Evolutionary conservation across 768 basidiomycete genomes (phyloP), one percentile per base, ranked within the genome.

Genomic region (Termitomyces sp.): DNA sequence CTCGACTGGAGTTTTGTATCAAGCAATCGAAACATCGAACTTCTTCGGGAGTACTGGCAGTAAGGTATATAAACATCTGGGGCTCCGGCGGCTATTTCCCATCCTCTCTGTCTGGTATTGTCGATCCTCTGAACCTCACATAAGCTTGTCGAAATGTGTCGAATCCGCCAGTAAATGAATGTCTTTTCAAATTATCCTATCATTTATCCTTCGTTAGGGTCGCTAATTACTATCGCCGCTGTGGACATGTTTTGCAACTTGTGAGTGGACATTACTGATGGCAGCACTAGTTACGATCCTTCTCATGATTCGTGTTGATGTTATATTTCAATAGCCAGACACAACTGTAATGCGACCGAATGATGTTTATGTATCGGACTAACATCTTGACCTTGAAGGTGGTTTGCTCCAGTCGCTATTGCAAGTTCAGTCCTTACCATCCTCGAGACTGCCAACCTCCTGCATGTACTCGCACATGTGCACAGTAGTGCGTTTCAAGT

Each of bases 381-480:
- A 35, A 49, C 4, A 11, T 24, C 15, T 24, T 11, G 19, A 37
- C 15, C 14, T 34, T 37, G n/a, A 35, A 56, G 55, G 42, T 56
- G n/a, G n/a, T 17, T n/a, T 56, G 55, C 35, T 15, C 2, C 9
- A 71, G 66, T 54, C 58, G 60, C 24, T 70, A 69, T 46, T 85
- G 84, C 68, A 58, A 53, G 43, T 82, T 84, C 62, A 84, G 82
- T 47, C 74, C 81, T 0, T 70, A 67, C 51, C 83, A 84, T 58
- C 78, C 79, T 0, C 55, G 55, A 2, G 68, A 62, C 41, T 83
- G 82, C 52, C 62, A 55, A 1, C 72, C 66, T 15, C 78, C 78
- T 0, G 35, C 35, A 2, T 85, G 83, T 69, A 75, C 56, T 26
- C 62, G 48, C n/a, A 71, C 66, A 17, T 72, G 70, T 43, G 45